A percentile compares a stretch with the other conserved stretches of the same genome.
These are phyloP conservation scores for Fimicolochytrium jonesii DNA, from an alignment of 192 early-diverging fungal genomes.

Conservation along the genomic window DNA sequence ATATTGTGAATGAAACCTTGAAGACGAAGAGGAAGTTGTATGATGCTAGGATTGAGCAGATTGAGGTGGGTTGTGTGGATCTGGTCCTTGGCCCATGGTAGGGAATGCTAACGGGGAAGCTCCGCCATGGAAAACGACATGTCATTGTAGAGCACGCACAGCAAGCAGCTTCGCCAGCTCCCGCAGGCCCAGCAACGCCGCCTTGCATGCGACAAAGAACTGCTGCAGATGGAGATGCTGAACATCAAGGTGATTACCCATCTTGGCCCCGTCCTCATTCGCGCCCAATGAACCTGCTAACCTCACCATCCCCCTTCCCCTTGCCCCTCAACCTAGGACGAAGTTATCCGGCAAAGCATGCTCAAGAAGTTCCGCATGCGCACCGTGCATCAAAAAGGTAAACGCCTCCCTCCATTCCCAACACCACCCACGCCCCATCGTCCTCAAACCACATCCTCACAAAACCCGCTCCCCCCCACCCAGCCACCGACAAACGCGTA, in stretches of 20 bases:
- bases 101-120: no score
- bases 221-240: constrained; percentile 22
- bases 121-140: no score
- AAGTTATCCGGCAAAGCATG: constrained; percentile 21
- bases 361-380: constrained; percentile 33
- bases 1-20: constrained; percentile 12
- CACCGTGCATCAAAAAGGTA: constrained; percentile 10
- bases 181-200: constrained; percentile 21
- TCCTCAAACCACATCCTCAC: not conserved
- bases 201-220: constrained; percentile 6
- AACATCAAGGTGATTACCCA: constrained; percentile 9
- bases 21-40: constrained; percentile 14
- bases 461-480: no score
- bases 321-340: constrained; percentile 1
- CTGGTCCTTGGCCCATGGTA: no score
- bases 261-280: not conserved
- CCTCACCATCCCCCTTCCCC: not conserved
- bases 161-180: constrained; percentile 28
- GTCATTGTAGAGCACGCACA: constrained; percentile 11
- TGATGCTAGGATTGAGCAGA: constrained; percentile 19
- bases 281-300: not conserved
- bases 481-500: constrained; percentile 20
- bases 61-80: constrained; percentile 30
- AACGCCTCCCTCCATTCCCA: not conserved
- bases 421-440: not conserved